phyloP scores from a whole-genome alignment of 768 basidiomycete genomes.

The Punctularia strigosozonata region DNA sequence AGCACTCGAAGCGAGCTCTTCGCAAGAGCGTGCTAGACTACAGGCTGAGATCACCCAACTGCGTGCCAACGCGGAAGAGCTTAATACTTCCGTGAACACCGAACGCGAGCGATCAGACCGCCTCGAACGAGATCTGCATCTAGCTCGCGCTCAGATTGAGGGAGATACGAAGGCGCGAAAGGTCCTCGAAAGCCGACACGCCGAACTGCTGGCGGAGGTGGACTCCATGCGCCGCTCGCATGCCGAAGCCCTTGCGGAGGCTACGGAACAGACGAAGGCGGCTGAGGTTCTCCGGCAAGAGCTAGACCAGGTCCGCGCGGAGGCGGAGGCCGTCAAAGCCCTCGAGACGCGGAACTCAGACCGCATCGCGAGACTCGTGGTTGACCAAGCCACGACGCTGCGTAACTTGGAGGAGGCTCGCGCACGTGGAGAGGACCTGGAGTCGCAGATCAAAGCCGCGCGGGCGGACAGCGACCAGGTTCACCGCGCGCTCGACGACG shows the following conservation, averaged over 20 bases:
- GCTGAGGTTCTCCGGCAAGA: slow-evolving; percentile 54
- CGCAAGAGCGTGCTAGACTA: slow-evolving; percentile 44
- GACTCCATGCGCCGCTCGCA: slow-evolving; percentile 44
- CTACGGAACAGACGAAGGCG: slow-evolving; percentile 48
- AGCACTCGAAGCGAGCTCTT: slow-evolving; percentile 43
- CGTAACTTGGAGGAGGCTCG: slow-evolving; percentile 68
- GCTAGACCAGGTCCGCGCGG: slow-evolving; percentile 43
- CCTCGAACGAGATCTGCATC: slow-evolving; percentile 54
- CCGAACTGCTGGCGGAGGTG: slow-evolving; percentile 40
- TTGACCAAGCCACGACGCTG: slow-evolving; percentile 66
- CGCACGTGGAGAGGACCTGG: slow-evolving; percentile 59
- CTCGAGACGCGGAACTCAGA: slow-evolving; percentile 53
- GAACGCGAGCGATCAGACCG: slow-evolving; percentile 43
- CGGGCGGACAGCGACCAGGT: slow-evolving; percentile 64
- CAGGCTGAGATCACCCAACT: slow-evolving; percentile 48
- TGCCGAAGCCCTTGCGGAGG: slow-evolving; percentile 49
- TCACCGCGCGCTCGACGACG: slow-evolving; percentile 52
- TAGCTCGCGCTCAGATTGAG: slow-evolving; percentile 51
- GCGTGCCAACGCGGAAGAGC: slow-evolving; percentile 28
- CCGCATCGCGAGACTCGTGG: slow-evolving; percentile 53
- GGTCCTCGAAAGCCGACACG: slow-evolving; percentile 54
- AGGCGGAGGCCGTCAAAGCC: slow-evolving; percentile 57
- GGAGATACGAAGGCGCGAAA: slow-evolving; percentile 48
- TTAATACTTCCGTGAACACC: slow-evolving; percentile 22
- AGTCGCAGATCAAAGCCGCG: slow-evolving; percentile 61